phyloP scores from a whole-genome alignment of 139 green algal species.

The Zygnema circumcarinatum region DNA sequence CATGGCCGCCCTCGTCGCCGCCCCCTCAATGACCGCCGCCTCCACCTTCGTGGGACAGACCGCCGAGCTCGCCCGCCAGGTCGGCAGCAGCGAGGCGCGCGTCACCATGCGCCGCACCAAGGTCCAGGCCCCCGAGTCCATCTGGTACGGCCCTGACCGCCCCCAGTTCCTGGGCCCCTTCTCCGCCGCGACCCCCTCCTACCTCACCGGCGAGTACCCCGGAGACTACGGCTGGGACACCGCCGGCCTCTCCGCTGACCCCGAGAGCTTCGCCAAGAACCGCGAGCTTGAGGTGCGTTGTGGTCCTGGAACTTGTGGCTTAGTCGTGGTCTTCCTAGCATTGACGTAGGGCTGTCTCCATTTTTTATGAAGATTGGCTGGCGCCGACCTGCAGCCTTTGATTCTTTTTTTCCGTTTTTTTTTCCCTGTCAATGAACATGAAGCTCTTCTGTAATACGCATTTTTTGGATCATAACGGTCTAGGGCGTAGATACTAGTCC shows the following conservation, averaged over 20 bases:
- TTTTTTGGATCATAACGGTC: no score
- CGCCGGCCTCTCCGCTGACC: slow-evolving; percentile 91
- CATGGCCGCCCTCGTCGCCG: slow-evolving; percentile 30
- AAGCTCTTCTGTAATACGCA: background rate
- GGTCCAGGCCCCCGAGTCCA: background rate
- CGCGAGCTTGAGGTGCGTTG: slow-evolving; percentile 47
- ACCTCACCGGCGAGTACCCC: slow-evolving; percentile 76
- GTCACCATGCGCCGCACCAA: slow-evolving; percentile 28
- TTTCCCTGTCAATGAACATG: slow-evolving; percentile 1
- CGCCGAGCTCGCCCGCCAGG: slow-evolving; percentile 38
- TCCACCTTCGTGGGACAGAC: slow-evolving; percentile 33
- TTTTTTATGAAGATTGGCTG: no score
- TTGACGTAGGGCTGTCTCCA: background rate
- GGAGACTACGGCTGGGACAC: slow-evolving; percentile 98
- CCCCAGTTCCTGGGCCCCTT: slow-evolving; percentile 62
- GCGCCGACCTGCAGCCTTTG: no score
- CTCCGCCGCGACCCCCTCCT: slow-evolving; percentile 51
- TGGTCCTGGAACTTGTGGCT: background rate
- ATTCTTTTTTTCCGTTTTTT: no score
- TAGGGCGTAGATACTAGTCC: no score
- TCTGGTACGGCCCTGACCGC: slow-evolving; percentile 54
- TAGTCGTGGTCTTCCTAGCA: background rate
- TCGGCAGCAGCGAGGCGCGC: slow-evolving; percentile 35
- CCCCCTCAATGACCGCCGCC: slow-evolving; percentile 14
- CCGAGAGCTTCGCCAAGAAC: slow-evolving; percentile 84